Evolutionary conservation across 2,329 filamentous ascomycete genomes (phyloP).

Genomic region (Knufia petricola): DNA sequence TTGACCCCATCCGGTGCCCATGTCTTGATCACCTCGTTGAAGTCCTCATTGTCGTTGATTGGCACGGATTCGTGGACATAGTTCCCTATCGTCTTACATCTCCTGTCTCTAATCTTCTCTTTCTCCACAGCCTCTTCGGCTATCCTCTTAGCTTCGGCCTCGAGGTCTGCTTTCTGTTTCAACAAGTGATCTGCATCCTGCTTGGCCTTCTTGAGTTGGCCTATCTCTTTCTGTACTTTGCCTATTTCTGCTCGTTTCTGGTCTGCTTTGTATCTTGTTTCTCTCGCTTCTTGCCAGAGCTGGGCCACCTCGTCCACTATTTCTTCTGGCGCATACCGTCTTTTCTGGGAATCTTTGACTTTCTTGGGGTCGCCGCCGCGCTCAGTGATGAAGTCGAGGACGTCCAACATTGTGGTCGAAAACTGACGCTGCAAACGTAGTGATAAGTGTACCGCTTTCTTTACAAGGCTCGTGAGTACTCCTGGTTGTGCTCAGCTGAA

Average conservation of each 20-base stretch:
- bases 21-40: slow-evolving; percentile 66
- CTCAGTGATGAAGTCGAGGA: slow-evolving; percentile 70
- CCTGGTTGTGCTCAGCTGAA: too few species aligned
- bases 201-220: slow-evolving; percentile 86
- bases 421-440: neutral
- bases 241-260: slow-evolving; percentile 82
- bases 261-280: slow-evolving; percentile 58
- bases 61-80: slow-evolving; percentile 84
- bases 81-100: slow-evolving; percentile 79
- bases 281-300: slow-evolving; percentile 22
- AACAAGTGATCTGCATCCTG: slow-evolving; percentile 76
- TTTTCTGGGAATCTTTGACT: slow-evolving; percentile 84
- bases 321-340: slow-evolving; percentile 69
- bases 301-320: slow-evolving; percentile 79
- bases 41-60: slow-evolving; percentile 74
- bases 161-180: slow-evolving; percentile 64
- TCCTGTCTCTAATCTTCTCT: slow-evolving; percentile 61
- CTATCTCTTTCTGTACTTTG: slow-evolving; percentile 79
- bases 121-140: slow-evolving; percentile 68
- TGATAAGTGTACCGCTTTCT: neutral
- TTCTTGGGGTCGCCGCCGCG: slow-evolving; percentile 79
- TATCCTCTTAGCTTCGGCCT: slow-evolving; percentile 72
- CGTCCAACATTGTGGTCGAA: slow-evolving; percentile 54
- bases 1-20: slow-evolving; percentile 71
- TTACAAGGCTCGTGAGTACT: neutral